Percentiles rank a stretch among this genome's conserved stretches.
These are phyloP conservation scores for Sanghuangporus baumii DNA, from an alignment of 1,284 basidiomycete genomes.

Conservation along the genomic window DNA sequence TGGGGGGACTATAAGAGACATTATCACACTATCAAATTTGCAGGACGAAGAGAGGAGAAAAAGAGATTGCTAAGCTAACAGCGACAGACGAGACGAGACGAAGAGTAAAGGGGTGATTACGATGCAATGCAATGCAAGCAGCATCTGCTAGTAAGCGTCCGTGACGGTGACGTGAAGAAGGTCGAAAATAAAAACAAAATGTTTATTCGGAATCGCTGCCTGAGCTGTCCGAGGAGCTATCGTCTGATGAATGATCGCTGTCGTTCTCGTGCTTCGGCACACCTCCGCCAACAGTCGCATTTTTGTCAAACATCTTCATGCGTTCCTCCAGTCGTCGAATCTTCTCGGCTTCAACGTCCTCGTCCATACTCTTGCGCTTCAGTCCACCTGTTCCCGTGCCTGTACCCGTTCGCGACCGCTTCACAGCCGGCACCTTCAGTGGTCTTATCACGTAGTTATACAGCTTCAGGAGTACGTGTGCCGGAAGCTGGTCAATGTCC, in stretches of 20 bases:
- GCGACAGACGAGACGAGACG: not conserved
- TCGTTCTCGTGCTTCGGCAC: constrained; percentile 40
- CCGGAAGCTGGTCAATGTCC: constrained; percentile 87
- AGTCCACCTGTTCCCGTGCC: constrained; percentile 81
- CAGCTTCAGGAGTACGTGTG: constrained; percentile 79
- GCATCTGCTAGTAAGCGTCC: not conserved
- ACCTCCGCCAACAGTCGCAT: constrained; percentile 30
- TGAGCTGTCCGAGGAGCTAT: constrained; percentile 68
- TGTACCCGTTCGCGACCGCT: constrained; percentile 64
- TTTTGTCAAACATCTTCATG: constrained; percentile 66
- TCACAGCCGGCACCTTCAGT: constrained; percentile 49
- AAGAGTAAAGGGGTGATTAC: not conserved
- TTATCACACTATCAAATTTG: constrained; percentile 11
- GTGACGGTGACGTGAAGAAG: constrained; percentile 1
- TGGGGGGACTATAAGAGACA: constrained; percentile 10
- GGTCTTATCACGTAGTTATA: constrained; percentile 92
- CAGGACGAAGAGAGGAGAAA: not conserved
- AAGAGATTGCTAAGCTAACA: not conserved
- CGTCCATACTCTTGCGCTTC: constrained; percentile 89
- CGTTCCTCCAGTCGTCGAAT: constrained; percentile 82
- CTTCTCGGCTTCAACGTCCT: constrained; percentile 84
- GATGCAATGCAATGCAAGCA: constrained; percentile 11
- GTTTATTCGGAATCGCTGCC: constrained; percentile 76
- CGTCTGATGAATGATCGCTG: constrained; percentile 72
- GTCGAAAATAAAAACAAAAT: constrained; percentile 10